Conservation (phyloP, 805 yeast genomes). For the Grigorovia yakushimaensis region DNA sequence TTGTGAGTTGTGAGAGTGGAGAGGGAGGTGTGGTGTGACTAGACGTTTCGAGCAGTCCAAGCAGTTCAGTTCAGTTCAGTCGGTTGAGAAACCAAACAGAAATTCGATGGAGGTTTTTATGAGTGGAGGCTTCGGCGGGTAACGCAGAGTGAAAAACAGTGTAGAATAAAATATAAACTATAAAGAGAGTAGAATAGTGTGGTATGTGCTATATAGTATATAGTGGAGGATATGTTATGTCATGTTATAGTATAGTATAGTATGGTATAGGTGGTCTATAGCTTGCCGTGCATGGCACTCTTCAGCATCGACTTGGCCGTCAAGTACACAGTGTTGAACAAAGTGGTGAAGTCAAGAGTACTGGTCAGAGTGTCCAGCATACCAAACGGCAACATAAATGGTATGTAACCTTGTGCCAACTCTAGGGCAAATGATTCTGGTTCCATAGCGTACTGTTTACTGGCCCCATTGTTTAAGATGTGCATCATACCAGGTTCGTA, state of each 20-base stretch:
- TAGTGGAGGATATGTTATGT: too few relatives aligned
- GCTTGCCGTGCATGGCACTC: constrained; percentile 35
- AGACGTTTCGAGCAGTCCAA: too few relatives aligned
- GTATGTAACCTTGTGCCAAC: constrained; percentile 97
- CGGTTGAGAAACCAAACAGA: neutral
- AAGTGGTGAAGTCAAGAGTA: constrained; percentile 67
- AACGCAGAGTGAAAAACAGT: too few relatives aligned
- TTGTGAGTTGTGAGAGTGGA: constrained; percentile 33
- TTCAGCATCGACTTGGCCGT: constrained; percentile 73
- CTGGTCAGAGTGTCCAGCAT: constrained; percentile 69
- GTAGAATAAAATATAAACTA: too few relatives aligned
- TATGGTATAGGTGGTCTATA: constrained; percentile 6
- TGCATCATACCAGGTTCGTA: constrained; percentile 84
- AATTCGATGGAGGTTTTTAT: too few relatives aligned
- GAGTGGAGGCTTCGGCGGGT: too few relatives aligned
- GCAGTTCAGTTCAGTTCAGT: neutral
- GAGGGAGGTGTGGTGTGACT: constrained; percentile 45
- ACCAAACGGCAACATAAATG: constrained; percentile 96
- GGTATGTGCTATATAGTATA: neutral
- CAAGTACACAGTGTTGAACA: constrained; percentile 56
- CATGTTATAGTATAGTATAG: too few relatives aligned
- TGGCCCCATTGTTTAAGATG: constrained; percentile 60
- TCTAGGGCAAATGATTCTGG: constrained; percentile 80
- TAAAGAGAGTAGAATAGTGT: too few relatives aligned
- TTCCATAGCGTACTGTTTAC: constrained; percentile 83